Conservation (phyloP, 2,329 filamentous ascomycete species). For the Septoria petroselini region DNA sequence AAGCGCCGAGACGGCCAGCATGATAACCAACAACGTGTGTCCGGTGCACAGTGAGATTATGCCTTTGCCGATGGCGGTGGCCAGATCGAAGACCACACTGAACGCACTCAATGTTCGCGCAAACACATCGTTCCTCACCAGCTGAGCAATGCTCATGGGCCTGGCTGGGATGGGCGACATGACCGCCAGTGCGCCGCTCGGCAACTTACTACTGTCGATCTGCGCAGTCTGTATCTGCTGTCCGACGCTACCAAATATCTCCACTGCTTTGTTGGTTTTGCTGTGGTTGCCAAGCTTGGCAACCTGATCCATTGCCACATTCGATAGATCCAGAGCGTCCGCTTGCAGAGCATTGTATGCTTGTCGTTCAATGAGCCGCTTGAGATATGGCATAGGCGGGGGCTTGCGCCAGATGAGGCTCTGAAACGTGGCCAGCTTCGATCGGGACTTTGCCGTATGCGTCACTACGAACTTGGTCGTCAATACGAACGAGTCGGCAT, state of each 20-base stretch:
- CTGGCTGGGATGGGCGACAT: constrained; percentile 16
- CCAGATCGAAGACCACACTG: constrained; percentile 43
- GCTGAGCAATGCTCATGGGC: constrained; percentile 27
- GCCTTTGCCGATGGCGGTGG: constrained; percentile 37
- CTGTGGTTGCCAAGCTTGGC: constrained; percentile 69
- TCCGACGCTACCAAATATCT: constrained; percentile 74
- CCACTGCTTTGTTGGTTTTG: constrained; percentile 72
- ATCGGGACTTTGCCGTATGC: constrained; percentile 85
- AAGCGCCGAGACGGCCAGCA: constrained; percentile 66
- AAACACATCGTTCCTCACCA: constrained; percentile 35
- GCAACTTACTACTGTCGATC: constrained; percentile 27
- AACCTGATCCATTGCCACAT: constrained; percentile 74
- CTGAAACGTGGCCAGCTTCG: constrained; percentile 83
- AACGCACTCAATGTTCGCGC: constrained; percentile 28
- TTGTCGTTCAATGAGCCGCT: constrained; percentile 59
- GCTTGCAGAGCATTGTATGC: constrained; percentile 72
- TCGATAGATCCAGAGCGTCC: constrained; percentile 70
- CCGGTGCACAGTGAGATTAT: constrained; percentile 45
- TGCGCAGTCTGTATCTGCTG: constrained; percentile 58
- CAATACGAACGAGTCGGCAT: constrained; percentile 72
- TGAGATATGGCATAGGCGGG: constrained; percentile 33
- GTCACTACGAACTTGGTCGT: constrained; percentile 92
- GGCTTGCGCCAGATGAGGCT: constrained; percentile 78
- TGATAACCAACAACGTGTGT: constrained; percentile 67
- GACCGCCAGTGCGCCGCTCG: constrained; percentile 17